Conservation (phyloP, 2,329 filamentous ascomycete genomes). For the Cryoendolithus antarcticus region DNA sequence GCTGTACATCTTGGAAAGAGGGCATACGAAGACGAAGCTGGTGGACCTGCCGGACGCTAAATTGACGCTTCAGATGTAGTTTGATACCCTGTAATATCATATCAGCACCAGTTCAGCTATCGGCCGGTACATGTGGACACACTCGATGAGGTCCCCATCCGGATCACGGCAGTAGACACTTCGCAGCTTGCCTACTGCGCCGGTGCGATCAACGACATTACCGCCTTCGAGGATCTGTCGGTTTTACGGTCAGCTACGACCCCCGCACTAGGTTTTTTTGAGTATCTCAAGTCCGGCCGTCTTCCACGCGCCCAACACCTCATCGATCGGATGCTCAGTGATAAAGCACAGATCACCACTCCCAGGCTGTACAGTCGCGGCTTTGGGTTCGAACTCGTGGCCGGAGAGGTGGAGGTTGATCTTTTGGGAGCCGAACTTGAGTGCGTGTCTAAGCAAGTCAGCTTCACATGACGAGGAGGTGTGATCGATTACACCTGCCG, state of each 20-base stretch:
- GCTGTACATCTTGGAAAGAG: slow-evolving; percentile 37
- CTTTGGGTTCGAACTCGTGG: slow-evolving; percentile 49
- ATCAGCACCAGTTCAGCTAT: too few species aligned
- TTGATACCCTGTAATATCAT: slow-evolving; percentile 13
- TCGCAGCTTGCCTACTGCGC: slow-evolving; percentile 41
- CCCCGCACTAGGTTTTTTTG: background rate
- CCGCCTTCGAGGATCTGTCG: slow-evolving; percentile 31
- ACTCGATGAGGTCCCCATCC: slow-evolving; percentile 48
- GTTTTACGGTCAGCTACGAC: slow-evolving; percentile 7
- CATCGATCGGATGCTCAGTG: slow-evolving; percentile 38
- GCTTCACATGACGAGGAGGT: too few species aligned
- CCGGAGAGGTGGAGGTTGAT: slow-evolving; percentile 49
- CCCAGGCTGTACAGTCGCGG: slow-evolving; percentile 39
- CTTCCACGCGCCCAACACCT: slow-evolving; percentile 32
- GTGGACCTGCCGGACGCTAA: too few species aligned
- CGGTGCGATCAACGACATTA: slow-evolving; percentile 42
- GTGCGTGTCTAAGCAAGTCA: slow-evolving; percentile 24
- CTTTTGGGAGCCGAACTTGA: slow-evolving; percentile 47
- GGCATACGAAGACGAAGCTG: slow-evolving; percentile 3
- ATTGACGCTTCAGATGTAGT: slow-evolving; percentile 14
- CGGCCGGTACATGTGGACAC: too few species aligned
- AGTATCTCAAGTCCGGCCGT: slow-evolving; percentile 35
- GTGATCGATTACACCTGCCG: too few species aligned
- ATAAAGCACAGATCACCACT: slow-evolving; percentile 51
- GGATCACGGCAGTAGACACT: slow-evolving; percentile 51